A percentile compares a stretch with the other conserved stretches of the same genome.
Evolutionary conservation across 768 basidiomycete species (phyloP).

Genomic region (Xerocomellus intermedius): DNA sequence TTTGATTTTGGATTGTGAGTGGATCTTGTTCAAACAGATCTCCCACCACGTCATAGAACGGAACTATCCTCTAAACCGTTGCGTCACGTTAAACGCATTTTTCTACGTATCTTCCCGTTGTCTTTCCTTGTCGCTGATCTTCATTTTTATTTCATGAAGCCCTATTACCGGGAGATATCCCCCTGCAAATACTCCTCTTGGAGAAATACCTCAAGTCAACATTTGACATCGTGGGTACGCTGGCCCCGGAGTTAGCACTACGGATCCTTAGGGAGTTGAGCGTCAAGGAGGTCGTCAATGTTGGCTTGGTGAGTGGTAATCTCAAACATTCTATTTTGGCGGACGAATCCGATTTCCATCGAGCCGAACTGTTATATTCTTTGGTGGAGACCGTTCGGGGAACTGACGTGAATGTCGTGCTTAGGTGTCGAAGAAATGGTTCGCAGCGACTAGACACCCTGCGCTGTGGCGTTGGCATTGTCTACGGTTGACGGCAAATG

Average conservation of each 20-base stretch:
- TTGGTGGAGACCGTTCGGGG: background rate
- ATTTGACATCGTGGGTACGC: slow-evolving; percentile 75
- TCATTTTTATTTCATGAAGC: slow-evolving; percentile 39
- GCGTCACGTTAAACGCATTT: background rate
- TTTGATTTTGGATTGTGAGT: slow-evolving; percentile 29
- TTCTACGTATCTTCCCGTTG: background rate
- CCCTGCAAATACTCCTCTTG: slow-evolving; percentile 77
- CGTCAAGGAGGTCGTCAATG: slow-evolving; percentile 59
- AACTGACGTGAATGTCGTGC: background rate
- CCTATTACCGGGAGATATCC: slow-evolving; percentile 81
- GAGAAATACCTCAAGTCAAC: slow-evolving; percentile 82
- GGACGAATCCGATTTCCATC: background rate
- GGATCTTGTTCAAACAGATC: background rate
- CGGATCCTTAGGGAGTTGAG: slow-evolving; percentile 58
- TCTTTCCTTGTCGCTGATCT: background rate
- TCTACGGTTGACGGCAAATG: slow-evolving; percentile 65
- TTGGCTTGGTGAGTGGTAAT: slow-evolving; percentile 34
- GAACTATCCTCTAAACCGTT: background rate
- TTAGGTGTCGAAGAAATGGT: slow-evolving; percentile 46
- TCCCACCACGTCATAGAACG: slow-evolving; percentile 3
- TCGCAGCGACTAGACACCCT: slow-evolving; percentile 48
- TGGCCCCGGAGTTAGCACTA: slow-evolving; percentile 64
- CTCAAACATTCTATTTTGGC: background rate
- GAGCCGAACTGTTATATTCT: background rate
- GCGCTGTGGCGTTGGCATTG: slow-evolving; percentile 79